Conservation (phyloP, 2,329 filamentous ascomycete species). For the Cladosporium sphaerospermum region DNA sequence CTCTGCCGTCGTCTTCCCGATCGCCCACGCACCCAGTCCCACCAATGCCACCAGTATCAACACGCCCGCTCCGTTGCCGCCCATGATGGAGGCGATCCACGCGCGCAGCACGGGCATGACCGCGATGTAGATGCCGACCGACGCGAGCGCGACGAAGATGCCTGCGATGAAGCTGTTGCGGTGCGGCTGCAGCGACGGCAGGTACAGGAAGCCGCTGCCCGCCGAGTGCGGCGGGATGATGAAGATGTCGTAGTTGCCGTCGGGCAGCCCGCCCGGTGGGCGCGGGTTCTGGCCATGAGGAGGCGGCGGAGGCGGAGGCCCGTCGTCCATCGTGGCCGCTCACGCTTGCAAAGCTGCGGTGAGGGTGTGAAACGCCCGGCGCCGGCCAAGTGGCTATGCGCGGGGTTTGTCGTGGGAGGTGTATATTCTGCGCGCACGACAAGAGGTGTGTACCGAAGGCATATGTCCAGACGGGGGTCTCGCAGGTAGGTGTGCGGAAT, state of each 20-base stretch:
- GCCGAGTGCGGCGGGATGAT: slow-evolving; percentile 89
- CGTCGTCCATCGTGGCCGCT: slow-evolving; percentile 16
- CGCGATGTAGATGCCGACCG: slow-evolving; percentile 65
- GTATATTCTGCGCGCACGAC: slow-evolving; percentile 6
- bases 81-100: slow-evolving; percentile 67
- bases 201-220: slow-evolving; percentile 83
- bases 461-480: slow-evolving; percentile 5
- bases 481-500: not conserved
- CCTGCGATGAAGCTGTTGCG: slow-evolving; percentile 88
- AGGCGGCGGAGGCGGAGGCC: slow-evolving; percentile 72
- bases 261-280: slow-evolving; percentile 61
- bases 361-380: not conserved
- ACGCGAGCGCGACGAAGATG: slow-evolving; percentile 67
- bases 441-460: not conserved
- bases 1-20: slow-evolving; percentile 58
- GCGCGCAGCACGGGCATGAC: slow-evolving; percentile 66
- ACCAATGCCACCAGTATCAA: slow-evolving; percentile 65
- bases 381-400: not conserved
- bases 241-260: slow-evolving; percentile 95
- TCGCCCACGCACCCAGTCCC: slow-evolving; percentile 70
- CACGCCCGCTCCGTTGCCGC: slow-evolving; percentile 64
- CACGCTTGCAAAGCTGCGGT: not conserved
- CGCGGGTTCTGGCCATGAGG: slow-evolving; percentile 77
- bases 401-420: slow-evolving; percentile 10
- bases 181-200: slow-evolving; percentile 82